Conservation (phyloP, 2,329 filamentous ascomycete species). For the Fusarium newnesense region DNA sequence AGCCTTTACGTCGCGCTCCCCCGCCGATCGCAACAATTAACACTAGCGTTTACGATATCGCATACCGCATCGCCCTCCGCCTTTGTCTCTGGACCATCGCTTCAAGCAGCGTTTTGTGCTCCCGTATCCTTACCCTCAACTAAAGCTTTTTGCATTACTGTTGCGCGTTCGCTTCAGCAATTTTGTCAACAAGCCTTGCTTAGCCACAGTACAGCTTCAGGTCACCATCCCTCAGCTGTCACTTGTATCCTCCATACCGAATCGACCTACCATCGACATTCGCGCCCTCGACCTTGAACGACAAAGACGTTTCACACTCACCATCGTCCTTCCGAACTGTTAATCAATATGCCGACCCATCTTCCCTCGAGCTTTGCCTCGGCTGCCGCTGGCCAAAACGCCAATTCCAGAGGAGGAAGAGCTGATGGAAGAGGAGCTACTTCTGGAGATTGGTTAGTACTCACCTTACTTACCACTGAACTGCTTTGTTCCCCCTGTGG, state of each 20-base stretch:
- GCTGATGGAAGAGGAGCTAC: constrained; percentile 64
- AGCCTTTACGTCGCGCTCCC: constrained; percentile 33
- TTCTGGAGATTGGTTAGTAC: constrained; percentile 78
- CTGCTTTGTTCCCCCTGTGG: constrained; percentile 9
- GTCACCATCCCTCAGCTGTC: constrained; percentile 19
- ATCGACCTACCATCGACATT: constrained; percentile 29
- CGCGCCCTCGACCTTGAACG: constrained; percentile 35
- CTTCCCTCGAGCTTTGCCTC: constrained; percentile 87
- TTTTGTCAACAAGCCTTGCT: constrained; percentile 21
- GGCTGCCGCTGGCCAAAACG: constrained; percentile 79
- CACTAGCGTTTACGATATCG: constrained; percentile 37
- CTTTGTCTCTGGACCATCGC: constrained; percentile 34
- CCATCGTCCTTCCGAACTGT: constrained; percentile 32
- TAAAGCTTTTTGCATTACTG: constrained; percentile 30
- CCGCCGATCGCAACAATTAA: constrained; percentile 31
- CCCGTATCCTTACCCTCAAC: constrained; percentile 31
- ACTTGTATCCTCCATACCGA: constrained; percentile 23
- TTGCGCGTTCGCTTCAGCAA: constrained; percentile 28
- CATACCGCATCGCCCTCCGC: constrained; percentile 30
- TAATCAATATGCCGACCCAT: constrained; percentile 72
- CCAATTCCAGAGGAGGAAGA: constrained; percentile 68
- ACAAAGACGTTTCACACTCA: constrained; percentile 35
- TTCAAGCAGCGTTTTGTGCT: constrained; percentile 41
- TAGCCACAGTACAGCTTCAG: constrained; percentile 28
- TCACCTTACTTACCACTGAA: constrained; percentile 17